Evolutionary conservation across 495 filamentous ascomycete genomes (phyloP), one percentile per base, ranked within the genome.

Genomic region (Neurospora hispaniola): DNA sequence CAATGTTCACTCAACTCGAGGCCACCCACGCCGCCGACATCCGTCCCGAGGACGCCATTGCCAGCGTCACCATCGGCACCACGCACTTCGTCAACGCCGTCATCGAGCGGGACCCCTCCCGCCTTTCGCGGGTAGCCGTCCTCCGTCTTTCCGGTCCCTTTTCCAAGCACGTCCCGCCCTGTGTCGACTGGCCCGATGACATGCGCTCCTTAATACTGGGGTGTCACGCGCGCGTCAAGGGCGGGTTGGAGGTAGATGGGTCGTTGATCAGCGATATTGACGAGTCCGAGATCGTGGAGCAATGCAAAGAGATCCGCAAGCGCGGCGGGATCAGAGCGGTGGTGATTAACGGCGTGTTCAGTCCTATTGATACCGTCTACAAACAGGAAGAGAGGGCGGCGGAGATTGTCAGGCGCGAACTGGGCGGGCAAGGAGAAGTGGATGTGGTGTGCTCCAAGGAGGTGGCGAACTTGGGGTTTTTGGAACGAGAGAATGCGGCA

Each of bases 21-120:
- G 23, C 48, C 48, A 42, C 79, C 40, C 9, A 41, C 40, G 9
- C 40, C 42, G 73, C 39, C 44, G 73, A 69, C 31, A 80, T 88
- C 66, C 73, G 77, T 14, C 76, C 82, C 7, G 75, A 76, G 2
- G 73, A 83, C 38, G 11, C 27, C 54, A 81, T 91, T 18, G 84
- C 84, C 11, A 86, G 84, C 71, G 87, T 90, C 5, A 88, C 87
- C 31, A 87, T 90, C 72, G 89, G 89, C 18, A 91, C 89, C 3
- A 90, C 88, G 1, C 86, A 88, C 75, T 90, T 90, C 78, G 85
- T 90, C 73, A 90, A 90, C 77, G 88, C 89, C 9, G 86, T 90
- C 43, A 81, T 89, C 9, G 86, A 89, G 76, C 79, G 84, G 10
- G 88, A 90, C 77, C 78, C 82, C 18, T 73, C 81, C 14, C 83